A percentile compares a stretch with the other conserved stretches of the same genome.
Conservation (phyloP, 192 early-diverging fungal genomes). For the Coemansia sp. region DNA sequence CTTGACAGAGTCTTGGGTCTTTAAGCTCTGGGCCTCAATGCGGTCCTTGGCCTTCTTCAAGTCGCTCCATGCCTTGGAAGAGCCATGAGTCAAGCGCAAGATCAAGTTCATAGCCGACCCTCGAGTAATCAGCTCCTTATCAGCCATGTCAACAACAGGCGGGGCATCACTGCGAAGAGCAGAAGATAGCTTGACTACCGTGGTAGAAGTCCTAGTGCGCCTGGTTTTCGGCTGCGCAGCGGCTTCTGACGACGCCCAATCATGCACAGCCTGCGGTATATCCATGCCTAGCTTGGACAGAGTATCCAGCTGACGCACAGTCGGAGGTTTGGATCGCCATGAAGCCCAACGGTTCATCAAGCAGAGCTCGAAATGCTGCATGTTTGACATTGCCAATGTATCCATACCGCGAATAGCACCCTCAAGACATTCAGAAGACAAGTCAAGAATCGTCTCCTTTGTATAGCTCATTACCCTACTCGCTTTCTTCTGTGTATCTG, state of each 20-base stretch:
- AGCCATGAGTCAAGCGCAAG: conserved; percentile 59
- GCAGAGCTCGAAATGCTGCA: conserved; percentile 9
- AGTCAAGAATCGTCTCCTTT: not conserved
- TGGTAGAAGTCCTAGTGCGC: not conserved
- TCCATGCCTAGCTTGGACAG: conserved; percentile 54
- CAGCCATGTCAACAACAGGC: not conserved
- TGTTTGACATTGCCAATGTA: conserved; percentile 53
- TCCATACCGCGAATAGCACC: conserved; percentile 69
- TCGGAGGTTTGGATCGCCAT: conserved; percentile 62
- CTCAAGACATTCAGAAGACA: conserved; percentile 53
- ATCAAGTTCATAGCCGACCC: conserved; percentile 77
- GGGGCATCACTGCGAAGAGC: not conserved
- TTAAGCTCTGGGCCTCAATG: conserved; percentile 1
- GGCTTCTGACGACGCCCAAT: not conserved
- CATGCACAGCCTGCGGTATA: not conserved
- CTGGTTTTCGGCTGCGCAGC: not conserved
- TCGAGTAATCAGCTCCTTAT: conserved; percentile 46
- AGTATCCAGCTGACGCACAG: conserved; percentile 54
- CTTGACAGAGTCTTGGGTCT: not conserved
- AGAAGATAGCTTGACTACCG: not conserved
- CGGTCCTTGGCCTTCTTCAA: not conserved
- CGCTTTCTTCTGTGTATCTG: not conserved
- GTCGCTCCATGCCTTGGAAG: conserved; percentile 53
- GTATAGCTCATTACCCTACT: conserved; percentile 11
- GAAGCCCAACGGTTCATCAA: conserved; percentile 52